Evolutionary conservation across 2,329 filamentous ascomycete genomes (phyloP), one percentile per base, ranked within the genome.

Genomic region (Pochonia chlamydosporia): DNA sequence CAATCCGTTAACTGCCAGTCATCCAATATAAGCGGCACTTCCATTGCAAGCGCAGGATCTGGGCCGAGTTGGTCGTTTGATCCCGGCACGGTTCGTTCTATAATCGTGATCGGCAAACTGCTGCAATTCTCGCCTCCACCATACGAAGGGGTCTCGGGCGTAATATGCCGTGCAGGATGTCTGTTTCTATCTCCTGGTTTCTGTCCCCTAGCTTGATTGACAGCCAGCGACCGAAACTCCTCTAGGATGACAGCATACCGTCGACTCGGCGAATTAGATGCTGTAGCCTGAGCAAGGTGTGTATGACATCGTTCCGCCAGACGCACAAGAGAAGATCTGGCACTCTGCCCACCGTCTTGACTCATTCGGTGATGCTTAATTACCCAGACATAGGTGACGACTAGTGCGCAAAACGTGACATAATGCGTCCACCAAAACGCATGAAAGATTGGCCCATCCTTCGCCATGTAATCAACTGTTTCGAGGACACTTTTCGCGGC

Each of bases 361-460:
- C 52, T 49, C 11, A 52, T 47, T 2, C 56, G 54, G 24, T 53
- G 55, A 30, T 57, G 66, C 53, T 76, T 74, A 14, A 80, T 78
- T n/a, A 72, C 64, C 63, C 73, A 76, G 6, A 79, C 69, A 50
- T 79, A 79, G 1, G 75, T 59, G 8, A 79, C 71, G 0, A 73
- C 72, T 2, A 79, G 63, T 1, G 75, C 75, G 50, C 72, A 78
- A 48, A 79, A 78, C 0, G 72, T 68, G 6, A 76, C 72, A 50
- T 77, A 77, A 44, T 76, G 72, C 13, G 72, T 77, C 58, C 73
- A 77, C 71, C 75, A 77, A 39, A 77, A 75, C 0, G 71, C 69
- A 44, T 74, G 66, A 37, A 76, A 74, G 1, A 75, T 48, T 1
- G 64, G 63, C 9, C 60, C 65, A 5, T 67, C 64, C 1, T 61